Base-by-base conservation (phyloP, 2,329 filamentous ascomycete species). In the Dactylonectria estremocensis region DNA sequence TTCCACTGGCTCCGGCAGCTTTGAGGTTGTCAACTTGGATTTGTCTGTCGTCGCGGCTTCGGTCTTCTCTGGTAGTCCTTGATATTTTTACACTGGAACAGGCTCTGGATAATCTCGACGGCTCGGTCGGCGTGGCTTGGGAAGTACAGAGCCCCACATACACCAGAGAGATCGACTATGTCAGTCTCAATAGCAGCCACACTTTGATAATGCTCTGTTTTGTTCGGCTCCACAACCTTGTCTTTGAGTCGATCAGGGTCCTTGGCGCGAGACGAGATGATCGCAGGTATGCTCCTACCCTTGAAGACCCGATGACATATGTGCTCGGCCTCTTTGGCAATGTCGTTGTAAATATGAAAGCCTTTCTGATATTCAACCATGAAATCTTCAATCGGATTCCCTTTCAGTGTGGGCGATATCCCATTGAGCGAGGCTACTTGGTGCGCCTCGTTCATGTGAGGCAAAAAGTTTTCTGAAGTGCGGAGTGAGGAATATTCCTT, bases 261-360 rank as follows among this genome's bases (percentile, higher is more conserved):
- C 20, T 58, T 64, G 7, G 61, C 61, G 22, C 61, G 61, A 3
- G 61, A 64, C 7, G 61, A 58, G 53, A 64, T 50, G 61, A 64
- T 58, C 31, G 61, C 61, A 3, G 43, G 45, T 31, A 64, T 64
- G 20, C 45, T 53, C 13, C 22, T 31, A 6, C 58, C 45, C 20
- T 13, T 31, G 14, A 64, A 53, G 10, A 43, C 45, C 13, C 13
- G 37, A 4, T 53, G 61, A 16, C 61, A 58, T 31, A 31, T 31
- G 8, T 45, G 31, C 22, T 64, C 53, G 31, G 61, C 61, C 16
- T 57, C 11, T 11, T 35, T 35, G 31, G 31, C 31, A 35, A 35
- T 35, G 5, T 35, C 6, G 10, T 35, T 11, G 31, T 35, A 35
- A 35, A 35, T 5, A 11, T 11, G 31, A 35, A 35, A 35, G 31